Base-by-base conservation (phyloP, 2,329 filamentous ascomycete genomes). In the Plenodomus tracheiphilus region DNA sequence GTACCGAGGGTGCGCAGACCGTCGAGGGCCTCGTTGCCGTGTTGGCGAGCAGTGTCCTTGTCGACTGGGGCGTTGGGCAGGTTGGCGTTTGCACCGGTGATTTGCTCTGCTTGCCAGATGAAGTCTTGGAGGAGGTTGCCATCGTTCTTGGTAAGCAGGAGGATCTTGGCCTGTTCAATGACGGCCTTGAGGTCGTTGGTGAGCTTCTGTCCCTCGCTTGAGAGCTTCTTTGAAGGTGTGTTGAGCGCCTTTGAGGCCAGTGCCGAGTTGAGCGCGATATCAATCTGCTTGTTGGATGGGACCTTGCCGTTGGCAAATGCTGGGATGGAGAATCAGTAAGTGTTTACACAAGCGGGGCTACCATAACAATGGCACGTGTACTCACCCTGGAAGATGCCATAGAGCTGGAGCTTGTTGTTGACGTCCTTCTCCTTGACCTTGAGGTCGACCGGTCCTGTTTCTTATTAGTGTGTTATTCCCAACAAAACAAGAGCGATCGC, bases 111-210 rank as follows among this genome's bases (percentile, higher is more conserved):
- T 70, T 96, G 89, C 88, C 89, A 99, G 74, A 97, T 90, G 74
- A 99, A 97, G 66, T 99, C 92, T 70, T 99, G 94, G 17, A 99
- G 78, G 49, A 97, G 77, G 66, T 99, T 91, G 68, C 92, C 94
- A 51, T 96, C 84, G 70, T 99, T 99, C 82, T 97, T 99, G 76
- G 87, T 88, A 20, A 99, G 79, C 8, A 97, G 77, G 11, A 99
- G 81, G 48, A 85, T 76, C 79, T 97, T 95, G 49, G 93, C 88
- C 71, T 94, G 84, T 64, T 88, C 84, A 39, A 99, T 85, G 43
- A 96, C 90, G 45, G 89, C 80, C 52, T 84, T 85, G 47, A 94
- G 76, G 61, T 97, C 93, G 36, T 78, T 76, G 3, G 97, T 84
- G 2, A 99, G 82, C n/a, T 76, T 74, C 69, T 86, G 86, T 49